Conservation (phyloP, 2,329 filamentous ascomycete genomes). For the Penicillium thymicola region DNA sequence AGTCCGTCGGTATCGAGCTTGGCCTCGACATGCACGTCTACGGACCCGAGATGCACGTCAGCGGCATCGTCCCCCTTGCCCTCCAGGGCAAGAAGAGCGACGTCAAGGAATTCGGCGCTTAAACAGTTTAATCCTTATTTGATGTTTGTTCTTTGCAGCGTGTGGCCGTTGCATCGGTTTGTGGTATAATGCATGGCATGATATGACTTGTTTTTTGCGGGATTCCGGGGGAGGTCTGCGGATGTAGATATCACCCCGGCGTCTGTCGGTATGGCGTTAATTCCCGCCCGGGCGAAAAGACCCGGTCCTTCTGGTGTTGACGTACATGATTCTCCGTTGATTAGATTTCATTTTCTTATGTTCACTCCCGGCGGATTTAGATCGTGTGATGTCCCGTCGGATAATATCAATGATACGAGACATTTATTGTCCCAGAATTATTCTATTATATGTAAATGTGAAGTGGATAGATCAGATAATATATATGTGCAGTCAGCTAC, state of each 20-base stretch:
- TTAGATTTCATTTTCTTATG: conserved; percentile 29
- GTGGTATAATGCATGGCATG: conserved; percentile 41
- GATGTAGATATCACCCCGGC: conserved; percentile 12
- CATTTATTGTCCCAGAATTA: conserved; percentile 9
- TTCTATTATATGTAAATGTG: not conserved
- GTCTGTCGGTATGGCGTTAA: conserved; percentile 30
- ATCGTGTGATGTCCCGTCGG: conserved; percentile 26
- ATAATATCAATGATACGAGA: conserved; percentile 28
- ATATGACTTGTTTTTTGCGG: conserved; percentile 30
- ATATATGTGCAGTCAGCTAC: not conserved
- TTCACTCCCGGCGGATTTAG: conserved; percentile 25
- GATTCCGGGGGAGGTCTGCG: conserved; percentile 11
- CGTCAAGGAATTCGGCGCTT: conserved; percentile 58
- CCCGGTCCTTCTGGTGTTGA: conserved; percentile 25
- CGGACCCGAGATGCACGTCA: conserved; percentile 81
- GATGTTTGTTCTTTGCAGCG: conserved; percentile 28
- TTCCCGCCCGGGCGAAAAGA: conserved; percentile 26
- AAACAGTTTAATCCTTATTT: conserved; percentile 28
- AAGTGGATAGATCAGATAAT: not conserved
- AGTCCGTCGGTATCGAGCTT: conserved; percentile 89
- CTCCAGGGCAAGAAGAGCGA: conserved; percentile 62
- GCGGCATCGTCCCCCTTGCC: conserved; percentile 91
- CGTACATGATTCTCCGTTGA: conserved; percentile 24
- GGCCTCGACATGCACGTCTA: conserved; percentile 92
- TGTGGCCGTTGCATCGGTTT: conserved; percentile 29